These are phyloP conservation scores for Pyrenochaeta sp. DNA, from an alignment of 2,329 filamentous ascomycete species.

Conservation along the genomic window DNA sequence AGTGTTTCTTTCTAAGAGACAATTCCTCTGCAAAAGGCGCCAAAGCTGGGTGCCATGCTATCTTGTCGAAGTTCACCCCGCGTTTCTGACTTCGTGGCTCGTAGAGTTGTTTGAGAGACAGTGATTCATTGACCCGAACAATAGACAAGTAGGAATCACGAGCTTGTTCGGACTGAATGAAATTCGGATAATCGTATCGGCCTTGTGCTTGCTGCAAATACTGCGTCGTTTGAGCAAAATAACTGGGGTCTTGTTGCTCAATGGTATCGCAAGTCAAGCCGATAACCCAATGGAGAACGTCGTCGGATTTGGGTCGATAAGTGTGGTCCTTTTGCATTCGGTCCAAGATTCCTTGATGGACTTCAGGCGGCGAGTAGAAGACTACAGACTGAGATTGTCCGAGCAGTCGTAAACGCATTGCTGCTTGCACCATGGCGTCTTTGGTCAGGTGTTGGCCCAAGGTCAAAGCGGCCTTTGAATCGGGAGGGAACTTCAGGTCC, in stretches of 20 bases:
- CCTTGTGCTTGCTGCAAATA: conserved; percentile 66
- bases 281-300: conserved; percentile 69
- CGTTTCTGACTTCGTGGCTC: conserved; percentile 38
- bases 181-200: conserved; percentile 51
- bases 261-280: conserved; percentile 68
- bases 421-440: conserved; percentile 70
- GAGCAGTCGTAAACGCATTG: conserved; percentile 70
- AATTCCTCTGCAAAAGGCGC: conserved; percentile 46
- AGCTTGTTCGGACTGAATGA: conserved; percentile 41
- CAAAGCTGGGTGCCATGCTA: conserved; percentile 34
- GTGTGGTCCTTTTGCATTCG: neutral
- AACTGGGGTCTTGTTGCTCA: conserved; percentile 66
- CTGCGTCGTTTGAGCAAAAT: conserved; percentile 66
- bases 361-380: conserved; percentile 65
- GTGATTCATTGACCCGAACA: conserved; percentile 62
- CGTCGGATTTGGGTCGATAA: conserved; percentile 52
- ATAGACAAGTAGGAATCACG: conserved; percentile 53
- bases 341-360: conserved; percentile 66
- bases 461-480: conserved; percentile 62
- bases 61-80: conserved; percentile 6
- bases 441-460: conserved; percentile 65
- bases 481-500: conserved; percentile 62
- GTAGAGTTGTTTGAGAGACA: conserved; percentile 67
- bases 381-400: conserved; percentile 62
- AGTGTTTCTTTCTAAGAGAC: conserved; percentile 39